phyloP scores from a whole-genome alignment of 2,329 filamentous ascomycete species.

The Botryosphaeria dothidea region DNA sequence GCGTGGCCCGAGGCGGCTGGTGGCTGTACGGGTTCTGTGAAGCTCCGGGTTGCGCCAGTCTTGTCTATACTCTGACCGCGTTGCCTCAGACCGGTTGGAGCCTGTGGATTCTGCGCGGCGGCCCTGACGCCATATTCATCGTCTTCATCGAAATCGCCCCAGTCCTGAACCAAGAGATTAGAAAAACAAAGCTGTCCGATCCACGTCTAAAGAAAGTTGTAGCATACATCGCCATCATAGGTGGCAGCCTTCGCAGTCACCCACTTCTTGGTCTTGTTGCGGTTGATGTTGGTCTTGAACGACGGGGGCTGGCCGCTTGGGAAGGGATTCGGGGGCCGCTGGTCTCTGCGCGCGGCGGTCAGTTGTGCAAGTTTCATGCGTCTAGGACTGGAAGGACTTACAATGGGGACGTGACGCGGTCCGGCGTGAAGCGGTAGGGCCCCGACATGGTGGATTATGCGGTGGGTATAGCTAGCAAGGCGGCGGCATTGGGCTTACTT shows the following conservation, averaged over 20 bases:
- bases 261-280: conserved; percentile 93
- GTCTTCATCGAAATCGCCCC: too few relatives aligned
- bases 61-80: conserved; percentile 32
- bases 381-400: conserved; percentile 18
- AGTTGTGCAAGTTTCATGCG: not conserved
- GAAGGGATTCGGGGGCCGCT: conserved; percentile 27
- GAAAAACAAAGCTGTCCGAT: too few relatives aligned
- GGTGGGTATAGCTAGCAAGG: conserved; percentile 6
- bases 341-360: conserved; percentile 28
- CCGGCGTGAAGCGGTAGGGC: conserved; percentile 14
- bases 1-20: conserved; percentile 23
- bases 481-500: conserved; percentile 10
- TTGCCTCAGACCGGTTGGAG: conserved; percentile 47
- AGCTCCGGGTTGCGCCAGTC: conserved; percentile 33
- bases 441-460: conserved; percentile 18
- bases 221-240: conserved; percentile 96
- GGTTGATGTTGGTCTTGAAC: conserved; percentile 84
- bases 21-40: conserved; percentile 41
- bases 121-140: conserved; percentile 56
- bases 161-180: too few relatives aligned
- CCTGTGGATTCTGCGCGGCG: conserved; percentile 42
- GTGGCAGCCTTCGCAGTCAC: conserved; percentile 81
- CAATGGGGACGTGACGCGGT: conserved; percentile 22
- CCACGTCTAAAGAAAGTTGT: too few relatives aligned
- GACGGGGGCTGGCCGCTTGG: conserved; percentile 49